Evolutionary conservation across 352 stramenopile genomes (phyloP).

Genomic region (Globisporangium irregulare): DNA sequence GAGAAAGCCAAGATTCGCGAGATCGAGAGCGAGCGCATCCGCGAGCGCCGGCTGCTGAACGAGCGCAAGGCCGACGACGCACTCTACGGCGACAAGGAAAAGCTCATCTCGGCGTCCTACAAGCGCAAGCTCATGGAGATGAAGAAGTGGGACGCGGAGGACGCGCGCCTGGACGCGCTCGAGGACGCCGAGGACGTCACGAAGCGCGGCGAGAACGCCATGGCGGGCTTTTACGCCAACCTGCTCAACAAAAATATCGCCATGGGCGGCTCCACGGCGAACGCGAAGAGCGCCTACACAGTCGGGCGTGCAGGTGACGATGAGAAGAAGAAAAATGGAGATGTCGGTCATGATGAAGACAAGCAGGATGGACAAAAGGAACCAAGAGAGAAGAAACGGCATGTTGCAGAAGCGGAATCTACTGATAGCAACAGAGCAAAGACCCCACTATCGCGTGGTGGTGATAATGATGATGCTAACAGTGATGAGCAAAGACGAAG

Average conservation of each 20-base stretch:
- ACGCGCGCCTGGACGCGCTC: slow-evolving; percentile 56
- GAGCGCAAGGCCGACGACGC: slow-evolving; percentile 83
- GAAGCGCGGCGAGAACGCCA: slow-evolving; percentile 66
- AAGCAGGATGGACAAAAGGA: slow-evolving; percentile 5
- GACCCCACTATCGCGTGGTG: not conserved
- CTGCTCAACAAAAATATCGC: slow-evolving; percentile 91
- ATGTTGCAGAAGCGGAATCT: slow-evolving; percentile 3
- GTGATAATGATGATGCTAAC: not conserved
- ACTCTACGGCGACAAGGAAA: slow-evolving; percentile 85
- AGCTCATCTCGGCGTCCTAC: slow-evolving; percentile 89
- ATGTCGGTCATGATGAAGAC: not conserved
- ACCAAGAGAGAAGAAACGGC: slow-evolving; percentile 20
- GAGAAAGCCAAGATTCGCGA: slow-evolving; percentile 89
- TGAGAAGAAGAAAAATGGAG: slow-evolving; percentile 3
- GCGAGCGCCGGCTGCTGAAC: slow-evolving; percentile 80
- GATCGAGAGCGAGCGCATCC: slow-evolving; percentile 87
- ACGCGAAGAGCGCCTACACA: slow-evolving; percentile 85
- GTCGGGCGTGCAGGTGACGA: slow-evolving; percentile 19
- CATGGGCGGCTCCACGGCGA: slow-evolving; percentile 74
- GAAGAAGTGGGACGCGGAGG: slow-evolving; percentile 85
- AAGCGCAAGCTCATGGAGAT: slow-evolving; percentile 91
- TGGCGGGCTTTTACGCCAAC: slow-evolving; percentile 90
- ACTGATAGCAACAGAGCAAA: not conserved
- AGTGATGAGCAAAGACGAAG: slow-evolving; percentile 3
- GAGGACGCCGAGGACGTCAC: slow-evolving; percentile 75